Percentiles rank a stretch among this genome's conserved stretches.
Conservation (phyloP, 345 rosid species). For the Cardiospermum halicacabum region DNA sequence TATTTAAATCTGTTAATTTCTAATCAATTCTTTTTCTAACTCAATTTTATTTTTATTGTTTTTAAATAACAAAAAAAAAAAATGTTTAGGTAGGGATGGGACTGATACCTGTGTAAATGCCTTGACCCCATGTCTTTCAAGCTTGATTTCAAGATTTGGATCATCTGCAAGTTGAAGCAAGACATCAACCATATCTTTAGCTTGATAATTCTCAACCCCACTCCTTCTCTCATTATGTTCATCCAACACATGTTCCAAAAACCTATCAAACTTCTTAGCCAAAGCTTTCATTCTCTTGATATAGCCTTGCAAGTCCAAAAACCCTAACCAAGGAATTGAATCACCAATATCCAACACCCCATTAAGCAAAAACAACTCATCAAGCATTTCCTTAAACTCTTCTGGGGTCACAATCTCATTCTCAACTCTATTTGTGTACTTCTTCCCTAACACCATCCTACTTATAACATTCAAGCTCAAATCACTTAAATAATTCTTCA, state of each 20-base stretch:
- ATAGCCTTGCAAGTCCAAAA: slow-evolving; percentile 64
- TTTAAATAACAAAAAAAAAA: too few relatives aligned
- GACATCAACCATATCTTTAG: slow-evolving; percentile 66
- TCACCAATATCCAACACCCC: slow-evolving; percentile 65
- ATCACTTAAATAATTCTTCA: slow-evolving; percentile 42
- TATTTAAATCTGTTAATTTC: too few relatives aligned
- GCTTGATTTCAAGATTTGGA: slow-evolving; percentile 53
- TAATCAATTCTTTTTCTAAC: too few relatives aligned
- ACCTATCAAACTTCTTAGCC: slow-evolving; percentile 50
- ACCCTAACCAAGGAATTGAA: slow-evolving; percentile 57
- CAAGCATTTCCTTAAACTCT: slow-evolving; percentile 66
- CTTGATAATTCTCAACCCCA: slow-evolving; percentile 30
- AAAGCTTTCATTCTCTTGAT: slow-evolving; percentile 58
- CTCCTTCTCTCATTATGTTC: slow-evolving; percentile 41
- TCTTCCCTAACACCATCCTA: slow-evolving; percentile 62
- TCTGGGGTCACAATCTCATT: slow-evolving; percentile 39
- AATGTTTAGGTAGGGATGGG: too few relatives aligned
- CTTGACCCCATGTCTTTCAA: slow-evolving; percentile 57
- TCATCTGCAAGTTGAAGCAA: slow-evolving; percentile 58
- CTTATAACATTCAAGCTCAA: slow-evolving; percentile 53
- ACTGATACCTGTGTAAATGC: slow-evolving; percentile 52
- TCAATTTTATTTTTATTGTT: too few relatives aligned
- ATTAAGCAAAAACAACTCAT: slow-evolving; percentile 57
- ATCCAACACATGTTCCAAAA: slow-evolving; percentile 58
- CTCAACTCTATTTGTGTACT: slow-evolving; percentile 31